These are phyloP conservation scores for Trichomonas gallinae DNA, from an alignment of 208 protist species.

Conservation along the genomic window DNA sequence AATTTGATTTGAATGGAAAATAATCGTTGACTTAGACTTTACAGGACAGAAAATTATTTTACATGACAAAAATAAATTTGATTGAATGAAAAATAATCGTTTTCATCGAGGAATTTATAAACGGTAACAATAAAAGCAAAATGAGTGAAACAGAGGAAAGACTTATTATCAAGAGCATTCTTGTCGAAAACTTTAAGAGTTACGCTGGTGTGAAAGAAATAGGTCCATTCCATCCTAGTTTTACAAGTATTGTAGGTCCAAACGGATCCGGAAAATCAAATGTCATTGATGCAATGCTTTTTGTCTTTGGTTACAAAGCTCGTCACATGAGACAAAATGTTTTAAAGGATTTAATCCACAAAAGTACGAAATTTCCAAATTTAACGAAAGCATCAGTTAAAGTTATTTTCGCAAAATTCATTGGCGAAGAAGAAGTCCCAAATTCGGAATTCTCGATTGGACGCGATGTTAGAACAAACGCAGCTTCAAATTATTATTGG, in stretches of 20 bases:
- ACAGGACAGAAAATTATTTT: too few relatives aligned
- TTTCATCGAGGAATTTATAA: background rate
- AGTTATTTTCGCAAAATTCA: constrained; percentile 78
- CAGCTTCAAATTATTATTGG: constrained; percentile 76
- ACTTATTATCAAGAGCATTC: constrained; percentile 89
- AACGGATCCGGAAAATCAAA: constrained; percentile 99
- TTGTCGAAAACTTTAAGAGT: constrained; percentile 99
- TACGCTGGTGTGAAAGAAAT: constrained; percentile 89
- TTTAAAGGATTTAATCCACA: constrained; percentile 90
- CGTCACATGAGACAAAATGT: constrained; percentile 80
- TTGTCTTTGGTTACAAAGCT: constrained; percentile 96
- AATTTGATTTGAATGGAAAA: too few relatives aligned
- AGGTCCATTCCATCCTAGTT: constrained; percentile 94
- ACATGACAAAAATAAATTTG: too few relatives aligned
- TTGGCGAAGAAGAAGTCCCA: constrained; percentile 57
- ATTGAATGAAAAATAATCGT: too few relatives aligned
- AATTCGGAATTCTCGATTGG: background rate
- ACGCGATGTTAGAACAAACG: background rate
- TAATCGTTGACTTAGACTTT: too few relatives aligned
- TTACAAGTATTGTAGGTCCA: constrained; percentile 96
- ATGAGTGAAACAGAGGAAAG: constrained; percentile 30
- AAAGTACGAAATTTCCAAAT: constrained; percentile 72
- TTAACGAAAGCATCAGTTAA: constrained; percentile 72
- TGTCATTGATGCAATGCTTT: constrained; percentile 98
- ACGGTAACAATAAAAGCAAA: background rate